Base-by-base conservation (phyloP, 2,329 filamentous ascomycete genomes). In the Fusarium siculi region DNA sequence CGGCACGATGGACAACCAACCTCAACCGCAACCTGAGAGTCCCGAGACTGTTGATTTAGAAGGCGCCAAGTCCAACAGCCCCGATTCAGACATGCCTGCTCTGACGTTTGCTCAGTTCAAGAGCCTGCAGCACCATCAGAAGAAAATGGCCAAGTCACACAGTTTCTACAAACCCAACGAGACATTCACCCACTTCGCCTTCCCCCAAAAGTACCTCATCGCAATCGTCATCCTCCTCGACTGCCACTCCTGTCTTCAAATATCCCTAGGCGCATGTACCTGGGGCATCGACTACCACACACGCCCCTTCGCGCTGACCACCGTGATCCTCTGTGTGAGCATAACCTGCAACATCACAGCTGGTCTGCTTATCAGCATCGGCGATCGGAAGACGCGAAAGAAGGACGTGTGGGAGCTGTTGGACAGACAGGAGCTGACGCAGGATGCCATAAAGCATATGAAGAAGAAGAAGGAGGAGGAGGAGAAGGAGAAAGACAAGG, bases 111-210 rank as follows among this genome's bases (percentile, higher is more conserved):
- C 87, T 66, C 92, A 96, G 79, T 92, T 95, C 77, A 86, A 87
- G 67, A 89, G 87, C 54, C 87, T 97, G 15, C 87, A 91, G 56
- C 91, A 96, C 79, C 94, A 97, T 77, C 92, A 95, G 78, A 87
- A 86, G 74, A 96, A 95, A 77, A 93, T 96, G 77, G 88, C 92
- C 78, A 94, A 92, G 75, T 94, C 92, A 0, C 94, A 97, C 80
- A 95, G 93, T 10, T 97, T 96, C 81, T 97, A 97, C 85, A 95
- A 95, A 77, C 93, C 94, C 0, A 92, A 97, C 80, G 94, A 97
- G 81, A 97, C 94, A 0, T 86, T 90, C 39, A 97, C 94, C 0
- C 94, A 97, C 79, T 87, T 90, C 78, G 92, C 94, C 1, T 97
- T 97, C 70, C 93, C 94, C 0, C 84, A 95, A 2, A 87, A 88